phyloP scores from a whole-genome alignment of 352 stramenopile species.

The Phytopythium litorale region DNA sequence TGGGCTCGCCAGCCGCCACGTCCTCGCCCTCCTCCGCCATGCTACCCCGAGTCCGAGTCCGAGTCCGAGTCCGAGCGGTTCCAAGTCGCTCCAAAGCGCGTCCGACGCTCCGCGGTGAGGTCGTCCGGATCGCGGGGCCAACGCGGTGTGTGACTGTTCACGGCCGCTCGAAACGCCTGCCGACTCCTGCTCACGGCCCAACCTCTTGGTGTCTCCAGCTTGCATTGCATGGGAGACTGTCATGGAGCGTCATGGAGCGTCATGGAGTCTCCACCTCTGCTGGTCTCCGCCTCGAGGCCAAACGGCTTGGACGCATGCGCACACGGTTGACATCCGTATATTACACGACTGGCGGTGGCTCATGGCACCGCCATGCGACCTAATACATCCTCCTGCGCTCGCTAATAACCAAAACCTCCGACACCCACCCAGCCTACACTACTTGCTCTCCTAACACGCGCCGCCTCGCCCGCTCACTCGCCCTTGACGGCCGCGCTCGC shows the following conservation, averaged over 20 bases:
- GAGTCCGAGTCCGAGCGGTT: too few relatives aligned
- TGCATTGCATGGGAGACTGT: too few relatives aligned
- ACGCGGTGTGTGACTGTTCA: background rate
- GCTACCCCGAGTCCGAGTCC: too few relatives aligned
- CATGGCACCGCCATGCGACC: too few relatives aligned
- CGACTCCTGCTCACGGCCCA: background rate
- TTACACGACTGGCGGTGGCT: too few relatives aligned
- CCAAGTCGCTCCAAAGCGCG: background rate
- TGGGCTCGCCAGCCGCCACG: slow-evolving; percentile 1
- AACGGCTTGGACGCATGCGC: too few relatives aligned
- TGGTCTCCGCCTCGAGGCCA: too few relatives aligned
- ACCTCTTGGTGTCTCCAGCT: background rate
- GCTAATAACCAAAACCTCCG: slow-evolving; percentile 1
- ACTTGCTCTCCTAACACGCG: slow-evolving; percentile 1
- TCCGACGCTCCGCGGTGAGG: background rate
- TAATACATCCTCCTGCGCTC: background rate
- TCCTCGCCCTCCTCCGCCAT: slow-evolving; percentile 7
- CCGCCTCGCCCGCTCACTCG: background rate
- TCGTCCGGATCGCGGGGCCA: too few relatives aligned
- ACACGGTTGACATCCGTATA: too few relatives aligned
- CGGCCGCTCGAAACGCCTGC: background rate
- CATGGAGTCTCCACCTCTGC: too few relatives aligned
- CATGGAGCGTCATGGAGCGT: too few relatives aligned
- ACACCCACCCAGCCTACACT: background rate
- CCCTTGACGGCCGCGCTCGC: slow-evolving; percentile 1